phyloP scores from a whole-genome alignment of 164 flowering plant species.

The Vitis rupestris region DNA sequence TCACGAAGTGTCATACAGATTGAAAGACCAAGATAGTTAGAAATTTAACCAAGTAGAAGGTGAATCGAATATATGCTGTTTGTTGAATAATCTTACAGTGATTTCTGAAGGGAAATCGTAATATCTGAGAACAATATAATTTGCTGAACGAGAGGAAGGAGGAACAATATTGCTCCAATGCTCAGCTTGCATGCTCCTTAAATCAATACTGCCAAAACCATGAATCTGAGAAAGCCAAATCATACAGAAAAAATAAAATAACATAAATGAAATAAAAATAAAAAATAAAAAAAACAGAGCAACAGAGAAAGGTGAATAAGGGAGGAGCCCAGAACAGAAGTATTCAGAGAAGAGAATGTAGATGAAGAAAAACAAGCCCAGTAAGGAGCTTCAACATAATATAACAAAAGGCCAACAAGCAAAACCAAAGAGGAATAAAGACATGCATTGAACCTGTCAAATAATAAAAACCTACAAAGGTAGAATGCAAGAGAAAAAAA shows the following conservation, averaged over 20 bases:
- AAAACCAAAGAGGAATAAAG: background rate
- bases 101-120: constrained; percentile 35
- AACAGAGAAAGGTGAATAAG: background rate
- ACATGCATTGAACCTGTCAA: background rate
- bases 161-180: constrained; percentile 49
- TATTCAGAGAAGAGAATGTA: background rate
- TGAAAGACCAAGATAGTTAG: background rate
- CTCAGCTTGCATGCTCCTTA: constrained; percentile 79
- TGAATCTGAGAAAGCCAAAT: constrained; percentile 52
- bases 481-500: background rate
- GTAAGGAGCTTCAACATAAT: background rate
- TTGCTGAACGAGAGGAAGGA: constrained; percentile 64
- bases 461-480: background rate
- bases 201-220: constrained; percentile 83
- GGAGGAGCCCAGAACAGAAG: background rate
- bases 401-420: background rate
- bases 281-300: constrained; percentile 11
- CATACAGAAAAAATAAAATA: constrained; percentile 19
- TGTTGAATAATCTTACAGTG: constrained; percentile 40
- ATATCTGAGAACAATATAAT: constrained; percentile 64
- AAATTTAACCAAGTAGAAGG: background rate
- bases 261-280: constrained; percentile 11
- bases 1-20: background rate
- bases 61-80: background rate
- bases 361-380: background rate